Evolutionary conservation across 306 rosid genomes (phyloP).

Genomic region (Acacia melanoxylon): DNA sequence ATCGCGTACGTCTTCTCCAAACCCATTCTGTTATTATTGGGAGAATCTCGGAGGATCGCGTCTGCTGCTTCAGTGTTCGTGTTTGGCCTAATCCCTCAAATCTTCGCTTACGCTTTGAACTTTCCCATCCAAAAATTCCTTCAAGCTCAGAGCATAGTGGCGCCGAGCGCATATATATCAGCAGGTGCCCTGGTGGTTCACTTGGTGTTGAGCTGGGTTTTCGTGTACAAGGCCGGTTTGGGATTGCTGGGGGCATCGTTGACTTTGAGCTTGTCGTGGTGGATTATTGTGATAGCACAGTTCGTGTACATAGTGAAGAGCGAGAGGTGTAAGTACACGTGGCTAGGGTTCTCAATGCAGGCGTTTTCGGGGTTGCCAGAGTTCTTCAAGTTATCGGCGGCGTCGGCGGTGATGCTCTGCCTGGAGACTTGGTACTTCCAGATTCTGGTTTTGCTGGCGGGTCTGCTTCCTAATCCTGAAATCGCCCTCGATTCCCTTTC

Average conservation of each 20-base stretch:
- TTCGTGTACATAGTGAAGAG: slow-evolving; percentile 65
- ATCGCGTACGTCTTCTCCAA: slow-evolving; percentile 44
- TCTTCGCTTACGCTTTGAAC: slow-evolving; percentile 69
- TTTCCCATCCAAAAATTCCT: slow-evolving; percentile 82
- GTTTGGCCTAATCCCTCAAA: slow-evolving; percentile 77
- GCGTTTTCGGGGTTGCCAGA: slow-evolving; percentile 53
- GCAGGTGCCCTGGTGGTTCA: slow-evolving; percentile 50
- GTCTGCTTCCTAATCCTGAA: slow-evolving; percentile 67
- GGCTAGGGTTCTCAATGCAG: slow-evolving; percentile 57
- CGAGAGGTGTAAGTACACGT: slow-evolving; percentile 51
- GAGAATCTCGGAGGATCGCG: slow-evolving; percentile 56
- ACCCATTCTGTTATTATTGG: slow-evolving; percentile 48
- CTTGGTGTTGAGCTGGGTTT: slow-evolving; percentile 55
- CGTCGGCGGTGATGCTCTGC: slow-evolving; percentile 78
- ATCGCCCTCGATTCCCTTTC: slow-evolving; percentile 73
- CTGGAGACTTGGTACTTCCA: slow-evolving; percentile 80
- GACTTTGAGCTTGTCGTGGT: slow-evolving; percentile 82
- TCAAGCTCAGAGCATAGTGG: slow-evolving; percentile 75
- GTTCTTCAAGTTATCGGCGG: slow-evolving; percentile 66
- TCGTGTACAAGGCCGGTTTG: slow-evolving; percentile 52
- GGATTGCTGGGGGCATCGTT: slow-evolving; percentile 71
- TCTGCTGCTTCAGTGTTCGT: slow-evolving; percentile 57
- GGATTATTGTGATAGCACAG: slow-evolving; percentile 67
- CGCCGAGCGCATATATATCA: slow-evolving; percentile 74
- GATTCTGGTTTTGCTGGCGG: slow-evolving; percentile 75